Evolutionary conservation across 2,329 filamentous ascomycete genomes (phyloP).

Genomic region (Massarina eburnea): DNA sequence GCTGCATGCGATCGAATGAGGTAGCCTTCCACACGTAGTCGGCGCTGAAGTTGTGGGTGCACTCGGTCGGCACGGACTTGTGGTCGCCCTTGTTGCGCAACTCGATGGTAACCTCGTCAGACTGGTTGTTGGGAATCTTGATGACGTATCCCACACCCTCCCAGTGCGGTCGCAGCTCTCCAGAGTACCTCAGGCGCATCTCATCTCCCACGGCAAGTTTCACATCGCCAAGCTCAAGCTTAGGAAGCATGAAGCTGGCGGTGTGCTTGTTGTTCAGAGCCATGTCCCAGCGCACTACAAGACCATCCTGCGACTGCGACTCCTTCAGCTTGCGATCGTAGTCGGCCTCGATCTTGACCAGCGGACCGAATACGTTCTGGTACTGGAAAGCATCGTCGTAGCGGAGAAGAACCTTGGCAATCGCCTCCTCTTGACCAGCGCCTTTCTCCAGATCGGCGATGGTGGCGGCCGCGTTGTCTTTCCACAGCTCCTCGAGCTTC

Average conservation of each 20-base stretch:
- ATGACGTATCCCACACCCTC: slow-evolving; percentile 98
- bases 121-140: slow-evolving; percentile 99
- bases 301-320: slow-evolving; percentile 93
- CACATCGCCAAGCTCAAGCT: slow-evolving; percentile 95
- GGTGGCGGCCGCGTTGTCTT: slow-evolving; percentile 86
- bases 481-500: slow-evolving; percentile 97
- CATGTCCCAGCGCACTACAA: slow-evolving; percentile 91
- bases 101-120: slow-evolving; percentile 94
- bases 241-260: slow-evolving; percentile 92
- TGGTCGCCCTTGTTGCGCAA: slow-evolving; percentile 92
- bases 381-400: slow-evolving; percentile 99
- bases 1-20: slow-evolving; percentile 98
- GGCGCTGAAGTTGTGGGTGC: slow-evolving; percentile 95
- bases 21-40: slow-evolving; percentile 99
- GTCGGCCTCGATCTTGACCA: slow-evolving; percentile 99
- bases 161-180: slow-evolving; percentile 88
- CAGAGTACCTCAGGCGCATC: slow-evolving; percentile 96
- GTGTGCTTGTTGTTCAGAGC: slow-evolving; percentile 97
- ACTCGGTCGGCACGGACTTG: slow-evolving; percentile 93
- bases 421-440: slow-evolving; percentile 90
- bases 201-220: slow-evolving; percentile 97
- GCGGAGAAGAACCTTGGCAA: slow-evolving; percentile 84
- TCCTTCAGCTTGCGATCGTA: slow-evolving; percentile 99
- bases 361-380: slow-evolving; percentile 95
- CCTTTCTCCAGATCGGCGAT: slow-evolving; percentile 90